phyloP scores from a whole-genome alignment of 2,329 filamentous ascomycete genomes.

The Aureobasidium mangrovei region DNA sequence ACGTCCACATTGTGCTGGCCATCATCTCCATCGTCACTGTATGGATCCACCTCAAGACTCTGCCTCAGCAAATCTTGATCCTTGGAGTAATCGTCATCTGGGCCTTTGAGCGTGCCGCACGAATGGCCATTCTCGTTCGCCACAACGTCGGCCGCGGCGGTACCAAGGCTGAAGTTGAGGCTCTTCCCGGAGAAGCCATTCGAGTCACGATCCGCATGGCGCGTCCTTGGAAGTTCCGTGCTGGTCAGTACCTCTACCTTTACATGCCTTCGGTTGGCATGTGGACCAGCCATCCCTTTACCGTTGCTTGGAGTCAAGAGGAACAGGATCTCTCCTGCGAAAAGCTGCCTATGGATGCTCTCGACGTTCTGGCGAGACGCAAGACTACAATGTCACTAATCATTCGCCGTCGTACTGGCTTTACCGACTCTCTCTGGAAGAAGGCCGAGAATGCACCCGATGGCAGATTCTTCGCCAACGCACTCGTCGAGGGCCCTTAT shows the following conservation, averaged over 20 bases:
- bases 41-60: slow-evolving; percentile 54
- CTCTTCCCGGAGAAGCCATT: slow-evolving; percentile 65
- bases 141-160: slow-evolving; percentile 59
- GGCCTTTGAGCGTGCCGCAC: slow-evolving; percentile 53
- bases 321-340: slow-evolving; percentile 33
- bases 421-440: slow-evolving; percentile 74
- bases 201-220: slow-evolving; percentile 66
- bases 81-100: slow-evolving; percentile 58
- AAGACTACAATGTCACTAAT: slow-evolving; percentile 64
- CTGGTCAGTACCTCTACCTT: slow-evolving; percentile 71
- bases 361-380: slow-evolving; percentile 43
- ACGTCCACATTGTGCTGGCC: slow-evolving; percentile 59
- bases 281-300: slow-evolving; percentile 73
- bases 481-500: slow-evolving; percentile 55
- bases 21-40: slow-evolving; percentile 52
- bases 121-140: slow-evolving; percentile 53
- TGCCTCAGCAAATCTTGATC: slow-evolving; percentile 52
- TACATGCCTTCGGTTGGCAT: slow-evolving; percentile 65
- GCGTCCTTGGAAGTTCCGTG: slow-evolving; percentile 65
- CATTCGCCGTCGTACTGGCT: slow-evolving; percentile 77
- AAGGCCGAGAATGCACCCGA: slow-evolving; percentile 50
- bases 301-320: slow-evolving; percentile 68
- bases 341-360: slow-evolving; percentile 41
- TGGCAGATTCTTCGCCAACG: slow-evolving; percentile 53
- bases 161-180: slow-evolving; percentile 62